Base-by-base conservation (phyloP, 1,284 basidiomycete genomes). In the Heliocybe sulcata region DNA sequence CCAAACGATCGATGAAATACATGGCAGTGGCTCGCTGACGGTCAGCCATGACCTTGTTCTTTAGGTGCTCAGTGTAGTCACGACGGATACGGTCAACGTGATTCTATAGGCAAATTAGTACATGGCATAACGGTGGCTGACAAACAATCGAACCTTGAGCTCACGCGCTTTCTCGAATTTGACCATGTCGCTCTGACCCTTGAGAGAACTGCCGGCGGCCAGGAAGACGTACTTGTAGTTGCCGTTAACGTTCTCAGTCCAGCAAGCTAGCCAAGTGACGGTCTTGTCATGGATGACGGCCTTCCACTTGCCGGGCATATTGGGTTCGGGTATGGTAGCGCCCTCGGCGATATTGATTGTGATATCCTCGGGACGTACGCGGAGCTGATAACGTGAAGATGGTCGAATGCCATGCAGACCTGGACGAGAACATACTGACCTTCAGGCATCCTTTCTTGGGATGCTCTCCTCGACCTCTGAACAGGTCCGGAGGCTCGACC, bases 151-250 rank as follows among this genome's bases (percentile, higher is more conserved):
- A 58, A 93, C 94, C 81, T 96, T 96, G 51, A 98, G 79, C 68
- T 95, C 90, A 51, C 95, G 82, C 31, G 94, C 92, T 71, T 98
- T 98, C 72, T 98, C 94, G 63, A 97, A 98, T 73, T 98, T 98
- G 55, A 79, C 75, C 83, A 94, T 89, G 72, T 98, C 94, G 67
- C 91, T 94, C 72, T 98, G 94, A 35, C 95, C 95, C 72, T 98
- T 98, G 67, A 97, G 80, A 2, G 93, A 94, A 64, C 91, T 94
- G 35, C 92, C 92, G 19, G 95, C 90, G 8, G 94, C 92, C 58
- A 98, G 74, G 78, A 97, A 98, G 53, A 98, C 95, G 67, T 98
- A 98, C 73, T 97, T 98, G 70, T 92, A 86, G 66, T 88, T 90
- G 57, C 84, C 82, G 63, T 96, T 96, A 67, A 95, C 83, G 63